phyloP scores from a whole-genome alignment of 371 early-diverging fungal genomes.

The Enterocytospora artemiae region DNA sequence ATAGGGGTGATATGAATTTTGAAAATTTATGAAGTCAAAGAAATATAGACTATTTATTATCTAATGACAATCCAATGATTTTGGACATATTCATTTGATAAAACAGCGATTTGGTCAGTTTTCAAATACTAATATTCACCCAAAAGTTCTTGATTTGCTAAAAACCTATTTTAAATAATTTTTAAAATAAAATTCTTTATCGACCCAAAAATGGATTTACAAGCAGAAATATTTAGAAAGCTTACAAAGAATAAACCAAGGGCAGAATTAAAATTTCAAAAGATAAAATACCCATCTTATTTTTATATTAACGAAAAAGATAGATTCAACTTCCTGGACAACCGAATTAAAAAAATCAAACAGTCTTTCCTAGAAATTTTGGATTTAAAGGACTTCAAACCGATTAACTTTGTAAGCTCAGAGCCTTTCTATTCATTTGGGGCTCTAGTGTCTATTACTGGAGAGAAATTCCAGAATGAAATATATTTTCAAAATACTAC shows the following conservation, averaged over 20 bases:
- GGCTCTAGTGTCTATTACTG: constrained; percentile 15
- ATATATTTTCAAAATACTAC: constrained; percentile 17
- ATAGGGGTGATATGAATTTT: too few species aligned
- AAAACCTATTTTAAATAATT: too few species aligned
- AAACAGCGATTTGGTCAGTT: too few species aligned
- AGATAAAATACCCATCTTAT: not conserved
- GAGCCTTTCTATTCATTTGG: constrained; percentile 36
- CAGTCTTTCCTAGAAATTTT: constrained; percentile 25
- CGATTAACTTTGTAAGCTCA: constrained; percentile 6
- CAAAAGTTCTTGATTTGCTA: too few species aligned
- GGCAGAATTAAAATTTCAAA: not conserved
- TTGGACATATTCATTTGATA: too few species aligned
- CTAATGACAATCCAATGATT: too few species aligned
- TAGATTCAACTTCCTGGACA: not conserved
- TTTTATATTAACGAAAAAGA: not conserved
- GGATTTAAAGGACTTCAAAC: constrained; percentile 24
- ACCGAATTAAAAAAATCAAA: constrained; percentile 2
- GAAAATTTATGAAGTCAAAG: too few species aligned
- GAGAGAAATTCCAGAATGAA: constrained; percentile 7
- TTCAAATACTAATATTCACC: too few species aligned
- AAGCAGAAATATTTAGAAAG: not conserved
- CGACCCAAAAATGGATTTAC: too few species aligned
- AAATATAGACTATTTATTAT: too few species aligned
- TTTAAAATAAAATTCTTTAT: too few species aligned
- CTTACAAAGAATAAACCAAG: not conserved